Percentiles rank a stretch among this genome's conserved stretches.
These are phyloP conservation scores for Fraxinus cuspidata DNA, from an alignment of 257 asterid genomes.

Conservation along the genomic window DNA sequence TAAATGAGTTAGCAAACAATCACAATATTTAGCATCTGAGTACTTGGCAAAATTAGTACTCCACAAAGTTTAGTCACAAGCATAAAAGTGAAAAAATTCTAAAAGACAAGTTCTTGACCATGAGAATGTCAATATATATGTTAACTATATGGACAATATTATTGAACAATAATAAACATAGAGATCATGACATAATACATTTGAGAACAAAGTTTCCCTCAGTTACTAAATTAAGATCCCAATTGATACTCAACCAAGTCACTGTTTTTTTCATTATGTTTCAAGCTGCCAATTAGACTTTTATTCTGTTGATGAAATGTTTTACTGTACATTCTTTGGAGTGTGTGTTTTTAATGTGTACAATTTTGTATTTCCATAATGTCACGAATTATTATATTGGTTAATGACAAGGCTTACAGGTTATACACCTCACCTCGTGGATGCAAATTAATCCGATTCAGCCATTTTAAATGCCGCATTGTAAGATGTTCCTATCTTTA, in stretches of 20 bases:
- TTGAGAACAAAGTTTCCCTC: background rate
- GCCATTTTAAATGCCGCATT: background rate
- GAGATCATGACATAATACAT: background rate
- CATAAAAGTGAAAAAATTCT: background rate
- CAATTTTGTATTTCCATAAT: background rate
- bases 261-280: background rate
- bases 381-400: background rate
- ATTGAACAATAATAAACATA: background rate
- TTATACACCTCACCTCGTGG: background rate
- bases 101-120: slow-evolving; percentile 11
- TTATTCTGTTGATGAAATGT: background rate
- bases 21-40: background rate
- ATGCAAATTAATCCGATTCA: background rate
- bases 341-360: background rate
- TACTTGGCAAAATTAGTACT: background rate
- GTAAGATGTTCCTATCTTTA: background rate
- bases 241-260: background rate
- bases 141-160: background rate
- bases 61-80: background rate
- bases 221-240: background rate
- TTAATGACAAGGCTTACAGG: background rate
- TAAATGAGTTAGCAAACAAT: slow-evolving; percentile 2
- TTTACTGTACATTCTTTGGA: background rate
- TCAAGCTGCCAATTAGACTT: background rate
- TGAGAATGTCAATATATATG: background rate